Conservation (phyloP, 1,139 yeast genomes). For the Taiozyma onychis region DNA sequence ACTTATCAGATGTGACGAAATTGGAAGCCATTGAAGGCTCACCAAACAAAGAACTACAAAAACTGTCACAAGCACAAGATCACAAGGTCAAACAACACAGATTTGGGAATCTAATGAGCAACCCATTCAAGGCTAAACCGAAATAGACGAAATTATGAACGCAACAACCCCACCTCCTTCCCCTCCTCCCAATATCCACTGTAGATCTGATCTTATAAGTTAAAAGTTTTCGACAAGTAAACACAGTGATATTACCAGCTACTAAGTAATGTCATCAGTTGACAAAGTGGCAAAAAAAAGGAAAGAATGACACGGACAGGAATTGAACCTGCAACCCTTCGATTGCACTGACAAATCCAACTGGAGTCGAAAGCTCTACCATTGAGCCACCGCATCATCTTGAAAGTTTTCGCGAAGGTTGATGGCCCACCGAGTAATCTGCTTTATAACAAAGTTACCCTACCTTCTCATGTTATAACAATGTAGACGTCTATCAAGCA, state of each 20-base stretch:
- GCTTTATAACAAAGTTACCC: too few relatives aligned
- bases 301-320: slow-evolving; percentile 61
- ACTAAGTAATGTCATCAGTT: too few relatives aligned
- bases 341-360: slow-evolving; percentile 39
- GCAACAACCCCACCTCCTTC: too few relatives aligned
- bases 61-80: neutral
- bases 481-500: too few relatives aligned
- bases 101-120: neutral
- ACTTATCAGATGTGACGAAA: neutral
- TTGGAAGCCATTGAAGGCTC: slow-evolving; percentile 21
- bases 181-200: neutral
- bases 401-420: slow-evolving; percentile 6
- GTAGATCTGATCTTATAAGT: neutral
- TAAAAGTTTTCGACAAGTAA: too few relatives aligned
- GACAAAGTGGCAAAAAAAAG: slow-evolving; percentile 5
- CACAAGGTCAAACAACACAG: neutral
- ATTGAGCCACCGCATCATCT: slow-evolving; percentile 73
- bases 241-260: too few relatives aligned
- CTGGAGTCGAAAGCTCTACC: slow-evolving; percentile 87
- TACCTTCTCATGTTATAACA: too few relatives aligned
- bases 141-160: neutral
- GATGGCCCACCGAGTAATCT: neutral
- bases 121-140: neutral
- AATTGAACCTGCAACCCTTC: slow-evolving; percentile 74
- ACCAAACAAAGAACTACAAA: slow-evolving; percentile 11